Conservation (phyloP, 257 asterid species). For the Anisodus acutangulus region DNA sequence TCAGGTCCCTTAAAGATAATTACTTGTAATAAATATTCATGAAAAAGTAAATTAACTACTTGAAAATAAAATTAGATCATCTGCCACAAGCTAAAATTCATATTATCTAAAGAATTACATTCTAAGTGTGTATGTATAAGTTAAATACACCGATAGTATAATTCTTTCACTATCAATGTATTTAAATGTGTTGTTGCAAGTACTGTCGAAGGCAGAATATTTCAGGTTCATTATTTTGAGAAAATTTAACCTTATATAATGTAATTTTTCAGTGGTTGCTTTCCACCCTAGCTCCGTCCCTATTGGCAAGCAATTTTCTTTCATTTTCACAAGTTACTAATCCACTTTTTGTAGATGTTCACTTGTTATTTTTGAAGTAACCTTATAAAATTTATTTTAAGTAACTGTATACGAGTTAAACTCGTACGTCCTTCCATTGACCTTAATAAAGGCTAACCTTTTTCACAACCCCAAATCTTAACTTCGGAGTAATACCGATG, state of each 20-base stretch:
- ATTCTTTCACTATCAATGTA: neutral
- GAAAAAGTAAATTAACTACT: too few relatives aligned
- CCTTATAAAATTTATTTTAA: neutral
- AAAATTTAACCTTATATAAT: too few relatives aligned
- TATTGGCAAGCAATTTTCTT: neutral
- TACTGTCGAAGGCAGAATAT: too few relatives aligned
- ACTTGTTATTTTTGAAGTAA: neutral
- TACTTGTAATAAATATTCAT: too few relatives aligned
- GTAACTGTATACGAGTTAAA: neutral
- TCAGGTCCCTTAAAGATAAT: too few relatives aligned
- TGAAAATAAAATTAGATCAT: too few relatives aligned
- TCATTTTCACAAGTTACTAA: neutral
- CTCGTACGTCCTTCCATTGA: neutral
- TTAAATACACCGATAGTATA: neutral
- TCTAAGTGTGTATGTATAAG: too few relatives aligned
- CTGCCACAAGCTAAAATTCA: too few relatives aligned
- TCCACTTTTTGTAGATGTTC: neutral
- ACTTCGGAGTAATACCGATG: neutral
- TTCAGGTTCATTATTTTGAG: too few relatives aligned
- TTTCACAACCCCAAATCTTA: neutral
- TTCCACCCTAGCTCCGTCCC: too few relatives aligned
- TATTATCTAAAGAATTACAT: too few relatives aligned
- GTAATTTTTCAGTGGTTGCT: too few relatives aligned
- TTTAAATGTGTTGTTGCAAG: neutral
- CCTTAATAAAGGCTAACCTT: constrained; percentile 13